Evolutionary conservation across 768 basidiomycete species (phyloP).

Genomic region (Galerina sulciceps): DNA sequence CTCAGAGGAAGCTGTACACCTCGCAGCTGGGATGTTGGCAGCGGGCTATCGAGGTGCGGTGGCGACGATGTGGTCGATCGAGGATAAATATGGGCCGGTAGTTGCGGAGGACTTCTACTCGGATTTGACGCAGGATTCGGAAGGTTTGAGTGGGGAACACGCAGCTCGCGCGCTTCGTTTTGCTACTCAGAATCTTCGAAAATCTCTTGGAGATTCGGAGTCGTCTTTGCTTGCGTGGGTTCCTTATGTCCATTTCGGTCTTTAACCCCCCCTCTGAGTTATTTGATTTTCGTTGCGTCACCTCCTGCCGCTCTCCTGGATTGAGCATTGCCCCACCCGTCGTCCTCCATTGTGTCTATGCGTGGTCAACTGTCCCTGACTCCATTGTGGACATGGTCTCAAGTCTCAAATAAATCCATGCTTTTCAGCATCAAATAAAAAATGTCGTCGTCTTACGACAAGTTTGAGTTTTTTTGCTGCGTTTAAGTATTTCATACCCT

Average conservation of each 20-base stretch:
- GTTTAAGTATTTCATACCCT: too few species aligned
- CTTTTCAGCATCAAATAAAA: too few species aligned
- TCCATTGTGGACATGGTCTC: too few species aligned
- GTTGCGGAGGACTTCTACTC: neutral
- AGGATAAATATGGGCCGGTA: slow-evolving; percentile 2
- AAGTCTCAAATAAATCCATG: too few species aligned
- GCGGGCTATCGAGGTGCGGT: slow-evolving; percentile 14
- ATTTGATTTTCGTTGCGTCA: too few species aligned
- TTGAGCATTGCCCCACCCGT: too few species aligned
- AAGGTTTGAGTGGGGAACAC: slow-evolving; percentile 2
- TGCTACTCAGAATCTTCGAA: neutral
- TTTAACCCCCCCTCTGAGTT: neutral
- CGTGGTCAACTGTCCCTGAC: too few species aligned
- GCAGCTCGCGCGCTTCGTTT: slow-evolving; percentile 2
- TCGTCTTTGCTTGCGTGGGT: slow-evolving; percentile 2
- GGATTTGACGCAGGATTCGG: neutral
- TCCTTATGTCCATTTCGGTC: slow-evolving; percentile 8
- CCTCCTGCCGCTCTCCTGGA: too few species aligned
- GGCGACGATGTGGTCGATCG: slow-evolving; percentile 18
- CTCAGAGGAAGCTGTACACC: slow-evolving; percentile 10
- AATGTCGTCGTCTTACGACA: too few species aligned
- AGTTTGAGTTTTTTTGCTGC: too few species aligned
- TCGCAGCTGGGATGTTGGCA: slow-evolving; percentile 16
- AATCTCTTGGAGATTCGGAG: neutral
- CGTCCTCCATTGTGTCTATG: too few species aligned